These are phyloP conservation scores for Cytospora mali DNA, from an alignment of 2,329 filamentous ascomycete genomes.

Conservation along the genomic window DNA sequence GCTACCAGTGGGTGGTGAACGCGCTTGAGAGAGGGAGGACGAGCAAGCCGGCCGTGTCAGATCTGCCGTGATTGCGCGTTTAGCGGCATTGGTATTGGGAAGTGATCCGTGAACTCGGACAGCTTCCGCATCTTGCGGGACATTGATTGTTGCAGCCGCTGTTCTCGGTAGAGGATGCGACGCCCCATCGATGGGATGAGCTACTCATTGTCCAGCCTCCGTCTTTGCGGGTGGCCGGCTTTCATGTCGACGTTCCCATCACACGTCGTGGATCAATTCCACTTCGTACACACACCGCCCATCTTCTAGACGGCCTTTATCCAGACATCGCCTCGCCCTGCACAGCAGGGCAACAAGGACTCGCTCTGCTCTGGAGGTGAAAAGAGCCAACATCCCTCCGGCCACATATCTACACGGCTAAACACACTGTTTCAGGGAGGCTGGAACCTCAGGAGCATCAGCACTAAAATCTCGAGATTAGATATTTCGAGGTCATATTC, in stretches of 20 bases:
- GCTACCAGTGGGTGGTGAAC: slow-evolving; percentile 88
- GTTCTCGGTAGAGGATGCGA: neutral
- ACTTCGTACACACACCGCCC: neutral
- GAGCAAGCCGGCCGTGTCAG: neutral
- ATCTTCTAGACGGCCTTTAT: neutral
- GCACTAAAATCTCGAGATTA: slow-evolving; percentile 4
- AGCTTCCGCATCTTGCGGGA: neutral
- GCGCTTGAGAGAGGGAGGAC: slow-evolving; percentile 53
- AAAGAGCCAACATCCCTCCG: neutral
- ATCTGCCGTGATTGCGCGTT: neutral
- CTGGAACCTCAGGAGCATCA: neutral
- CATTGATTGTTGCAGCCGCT: neutral
- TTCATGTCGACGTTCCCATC: neutral
- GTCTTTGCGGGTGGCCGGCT: neutral
- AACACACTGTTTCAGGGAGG: neutral
- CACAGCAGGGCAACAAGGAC: neutral
- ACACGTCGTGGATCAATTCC: neutral
- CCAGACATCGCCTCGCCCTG: neutral
- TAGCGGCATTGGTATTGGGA: neutral
- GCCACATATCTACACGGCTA: neutral
- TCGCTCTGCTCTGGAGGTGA: neutral
- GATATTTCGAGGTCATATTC: neutral
- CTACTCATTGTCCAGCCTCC: neutral
- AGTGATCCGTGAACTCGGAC: neutral
- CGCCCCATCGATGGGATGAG: neutral